A percentile compares a stretch with the other conserved stretches of the same genome.
Conservation (phyloP, 2,329 filamentous ascomycete species). For the Sphaerulina musiva region DNA sequence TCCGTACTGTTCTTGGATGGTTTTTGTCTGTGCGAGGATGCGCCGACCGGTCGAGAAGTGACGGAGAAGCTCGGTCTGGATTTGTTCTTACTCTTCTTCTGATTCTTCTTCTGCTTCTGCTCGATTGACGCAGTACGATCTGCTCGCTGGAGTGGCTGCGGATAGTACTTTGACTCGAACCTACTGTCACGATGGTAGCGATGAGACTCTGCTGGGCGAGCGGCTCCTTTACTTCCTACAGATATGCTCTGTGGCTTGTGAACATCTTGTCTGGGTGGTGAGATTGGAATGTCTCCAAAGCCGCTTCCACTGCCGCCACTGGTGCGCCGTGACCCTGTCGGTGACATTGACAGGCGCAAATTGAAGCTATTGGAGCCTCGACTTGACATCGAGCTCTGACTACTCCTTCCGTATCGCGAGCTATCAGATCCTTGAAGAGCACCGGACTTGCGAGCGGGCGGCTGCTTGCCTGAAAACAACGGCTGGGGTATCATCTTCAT, state of each 20-base stretch:
- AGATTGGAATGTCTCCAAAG: conserved; percentile 31
- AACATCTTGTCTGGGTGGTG: conserved; percentile 20
- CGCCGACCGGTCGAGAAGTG: background rate
- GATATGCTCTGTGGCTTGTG: background rate
- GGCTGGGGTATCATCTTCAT: conserved; percentile 33
- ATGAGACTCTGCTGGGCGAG: background rate
- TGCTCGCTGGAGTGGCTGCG: conserved; percentile 21
- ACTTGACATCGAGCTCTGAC: conserved; percentile 2
- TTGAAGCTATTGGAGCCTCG: conserved; percentile 18
- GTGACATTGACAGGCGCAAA: conserved; percentile 17
- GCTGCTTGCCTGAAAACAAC: conserved; percentile 24
- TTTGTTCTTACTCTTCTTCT: conserved; percentile 1
- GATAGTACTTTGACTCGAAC: conserved; percentile 21
- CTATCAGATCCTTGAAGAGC: background rate
- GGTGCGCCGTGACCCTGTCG: background rate
- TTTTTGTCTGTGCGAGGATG: background rate
- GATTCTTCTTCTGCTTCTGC: background rate
- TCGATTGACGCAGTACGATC: conserved; percentile 13
- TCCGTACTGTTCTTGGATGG: background rate
- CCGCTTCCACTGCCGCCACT: conserved; percentile 21
- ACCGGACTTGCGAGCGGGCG: conserved; percentile 1
- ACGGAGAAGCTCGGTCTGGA: conserved; percentile 1
- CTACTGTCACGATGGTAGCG: conserved; percentile 7
- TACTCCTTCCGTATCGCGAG: conserved; percentile 1
- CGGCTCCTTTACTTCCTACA: background rate